Evolutionary conservation across 768 basidiomycete genomes (phyloP), one percentile per base, ranked within the genome.

Genomic region (Fomitopsis serialis): DNA sequence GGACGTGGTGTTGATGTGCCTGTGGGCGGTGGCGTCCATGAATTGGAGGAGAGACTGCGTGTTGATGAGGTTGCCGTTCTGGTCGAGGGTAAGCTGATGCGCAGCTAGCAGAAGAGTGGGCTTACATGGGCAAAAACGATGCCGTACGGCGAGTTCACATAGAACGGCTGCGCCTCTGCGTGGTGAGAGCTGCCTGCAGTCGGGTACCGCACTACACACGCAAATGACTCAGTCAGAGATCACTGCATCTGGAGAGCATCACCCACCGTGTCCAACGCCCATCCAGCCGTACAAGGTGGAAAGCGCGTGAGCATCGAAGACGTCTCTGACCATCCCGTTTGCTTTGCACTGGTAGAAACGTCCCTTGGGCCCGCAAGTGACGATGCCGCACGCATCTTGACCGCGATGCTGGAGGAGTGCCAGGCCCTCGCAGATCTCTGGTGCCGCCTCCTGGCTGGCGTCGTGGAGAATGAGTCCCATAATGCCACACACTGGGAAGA

Each of bases 11-110:
- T 99, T 99, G 74, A 98, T 98, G 68, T 99, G 97, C 40, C 97
- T 81, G 71, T 99, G 97, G 11, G 94, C 96, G 24, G 87, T 91
- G 21, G 92, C 89, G 63, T 99, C 97, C 81, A 99, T 89, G 72
- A 84, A 96, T 62, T 87, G 87, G 58, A 95, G 78, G n/a, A 99
- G 77, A 40, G 82, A 77, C 11, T 76, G 68, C 3, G 94, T 95
- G 74, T 99, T 95, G 75, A 97, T 96, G 32, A 98, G 82, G 69
- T 99, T 99, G 37, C 97, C 97, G 72, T 99, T 99, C 95, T 99
- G 63, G 15, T 48, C 15, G 22, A 22, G 13, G 42, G 40, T 37
- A 6, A 48, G 37, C 17, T 59, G 48, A 54, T 23, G 44, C 22
- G 8, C 13, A 44, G 50, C 19, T 50, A 25, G 35, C n/a, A n/a